Evolutionary conservation across 306 rosid species (phyloP), one percentile per base, ranked within the genome.

Genomic region (Crotalaria pallida): DNA sequence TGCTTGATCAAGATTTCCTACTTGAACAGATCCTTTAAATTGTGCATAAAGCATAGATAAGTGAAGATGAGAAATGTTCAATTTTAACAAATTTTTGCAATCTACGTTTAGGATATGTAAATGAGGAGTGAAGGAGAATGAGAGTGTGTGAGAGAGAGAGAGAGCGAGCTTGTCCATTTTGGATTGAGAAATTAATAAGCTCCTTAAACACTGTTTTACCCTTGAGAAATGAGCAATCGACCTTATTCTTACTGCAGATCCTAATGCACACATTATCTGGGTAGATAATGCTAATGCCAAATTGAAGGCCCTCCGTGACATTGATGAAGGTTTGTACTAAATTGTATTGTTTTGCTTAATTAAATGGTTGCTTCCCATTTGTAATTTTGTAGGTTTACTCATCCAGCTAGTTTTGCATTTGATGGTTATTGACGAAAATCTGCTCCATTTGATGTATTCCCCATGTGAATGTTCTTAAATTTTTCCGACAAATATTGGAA

Each of bases 251-350:
- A 2, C 48, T 80, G 56, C 90, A 93, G 98, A 90, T 93, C 98
- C 98, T 66, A 93, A 93, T 78, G 77, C 87, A 53, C 98, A 93
- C 65, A 90, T 93, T 58, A 26, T 90, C 81, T 90, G 97, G 98
- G 85, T 90, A 79, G 85, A 88, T 67, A 93, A 76, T 51, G 85
- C 89, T 26, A 72, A 84, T 70, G 96, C 88, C 19, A 90, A 81
- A 85, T 63, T 93, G 83, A 90, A 85, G 81, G 84, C 92, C 69
- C 96, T 93, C 56, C 85, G 84, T 16, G 86, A 90, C 58, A 83
- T 93, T 36, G 87, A 90, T 15, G 85, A 74, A 72, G 97, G 98
- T 93, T 68, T 67, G 82, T 50, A 17, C 23, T n/a, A 18, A 13
- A 24, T 8, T 58, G 7, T 69, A 53, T 36, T n/a, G n/a, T 57